These are phyloP conservation scores for Sporothrix schenckii DNA, from an alignment of 2,329 filamentous ascomycete species.

Conservation along the genomic window DNA sequence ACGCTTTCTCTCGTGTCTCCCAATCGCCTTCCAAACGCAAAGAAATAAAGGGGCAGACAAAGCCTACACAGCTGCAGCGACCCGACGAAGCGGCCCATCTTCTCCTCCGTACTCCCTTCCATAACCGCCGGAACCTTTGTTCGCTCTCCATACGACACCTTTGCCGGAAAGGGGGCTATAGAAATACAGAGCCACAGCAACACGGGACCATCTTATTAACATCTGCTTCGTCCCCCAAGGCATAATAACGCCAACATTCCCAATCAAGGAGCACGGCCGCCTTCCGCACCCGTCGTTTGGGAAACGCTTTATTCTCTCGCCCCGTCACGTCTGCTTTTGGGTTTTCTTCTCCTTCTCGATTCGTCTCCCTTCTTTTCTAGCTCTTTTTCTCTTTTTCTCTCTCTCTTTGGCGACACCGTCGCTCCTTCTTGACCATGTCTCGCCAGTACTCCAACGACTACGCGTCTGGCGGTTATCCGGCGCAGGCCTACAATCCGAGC, in stretches of 20 bases:
- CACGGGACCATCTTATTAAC: neutral
- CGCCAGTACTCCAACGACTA: constrained; percentile 45
- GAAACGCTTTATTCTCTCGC: neutral
- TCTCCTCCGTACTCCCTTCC: constrained; percentile 31
- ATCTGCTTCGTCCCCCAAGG: neutral
- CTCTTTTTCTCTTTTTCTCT: neutral
- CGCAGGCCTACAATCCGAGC: constrained; percentile 29
- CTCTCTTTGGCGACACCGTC: neutral
- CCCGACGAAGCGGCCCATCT: neutral
- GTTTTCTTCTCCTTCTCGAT: too few relatives aligned
- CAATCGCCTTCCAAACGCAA: neutral
- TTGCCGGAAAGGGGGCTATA: neutral
- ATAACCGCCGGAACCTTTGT: neutral
- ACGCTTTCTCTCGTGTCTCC: neutral
- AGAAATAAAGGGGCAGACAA: neutral
- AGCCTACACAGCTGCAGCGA: neutral
- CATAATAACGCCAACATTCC: constrained; percentile 19
- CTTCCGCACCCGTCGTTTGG: constrained; percentile 18
- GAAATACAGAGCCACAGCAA: neutral
- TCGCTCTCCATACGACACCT: neutral
- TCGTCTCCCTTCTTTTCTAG: neutral
- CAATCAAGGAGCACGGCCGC: constrained; percentile 8
- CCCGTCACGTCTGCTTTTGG: neutral
- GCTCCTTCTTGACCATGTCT: constrained; percentile 37
- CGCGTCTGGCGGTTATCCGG: constrained; percentile 39